Percentiles rank a stretch among this genome's conserved stretches.
phyloP scores from a whole-genome alignment of 805 yeast species.

The Saccharomycopsis schoenii region DNA sequence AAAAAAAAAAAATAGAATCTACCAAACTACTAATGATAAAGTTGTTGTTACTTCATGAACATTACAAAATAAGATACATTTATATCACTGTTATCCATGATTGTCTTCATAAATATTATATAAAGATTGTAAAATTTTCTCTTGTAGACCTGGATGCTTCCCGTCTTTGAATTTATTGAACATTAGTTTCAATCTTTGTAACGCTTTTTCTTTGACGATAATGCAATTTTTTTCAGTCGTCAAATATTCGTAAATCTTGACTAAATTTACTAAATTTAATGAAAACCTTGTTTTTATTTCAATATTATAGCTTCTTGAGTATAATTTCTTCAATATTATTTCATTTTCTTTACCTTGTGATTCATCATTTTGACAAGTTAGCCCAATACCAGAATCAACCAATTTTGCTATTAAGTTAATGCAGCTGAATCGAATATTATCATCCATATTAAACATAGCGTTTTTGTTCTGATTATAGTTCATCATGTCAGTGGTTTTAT shows the following conservation, averaged over 20 bases:
- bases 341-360: not conserved
- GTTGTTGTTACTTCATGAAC: not conserved
- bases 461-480: slow-evolving; percentile 8
- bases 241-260: slow-evolving; percentile 13
- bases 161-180: not conserved
- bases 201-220: not conserved
- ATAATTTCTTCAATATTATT: slow-evolving; percentile 6
- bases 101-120: not conserved
- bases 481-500: not conserved
- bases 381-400: slow-evolving; percentile 16
- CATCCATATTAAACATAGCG: slow-evolving; percentile 2
- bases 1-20: too few species aligned
- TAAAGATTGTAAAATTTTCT: not conserved
- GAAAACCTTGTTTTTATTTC: slow-evolving; percentile 12
- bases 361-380: slow-evolving; percentile 12
- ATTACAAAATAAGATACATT: too few species aligned
- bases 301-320: slow-evolving; percentile 9
- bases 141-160: not conserved
- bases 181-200: slow-evolving; percentile 2
- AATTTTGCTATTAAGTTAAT: slow-evolving; percentile 12
- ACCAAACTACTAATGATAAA: too few species aligned
- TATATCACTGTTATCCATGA: not conserved
- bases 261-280: slow-evolving; percentile 4
- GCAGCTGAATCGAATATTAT: slow-evolving; percentile 12
- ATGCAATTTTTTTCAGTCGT: slow-evolving; percentile 4